phyloP scores from a whole-genome alignment of 768 basidiomycete genomes.

The Tylopilus vinaceipallidus region DNA sequence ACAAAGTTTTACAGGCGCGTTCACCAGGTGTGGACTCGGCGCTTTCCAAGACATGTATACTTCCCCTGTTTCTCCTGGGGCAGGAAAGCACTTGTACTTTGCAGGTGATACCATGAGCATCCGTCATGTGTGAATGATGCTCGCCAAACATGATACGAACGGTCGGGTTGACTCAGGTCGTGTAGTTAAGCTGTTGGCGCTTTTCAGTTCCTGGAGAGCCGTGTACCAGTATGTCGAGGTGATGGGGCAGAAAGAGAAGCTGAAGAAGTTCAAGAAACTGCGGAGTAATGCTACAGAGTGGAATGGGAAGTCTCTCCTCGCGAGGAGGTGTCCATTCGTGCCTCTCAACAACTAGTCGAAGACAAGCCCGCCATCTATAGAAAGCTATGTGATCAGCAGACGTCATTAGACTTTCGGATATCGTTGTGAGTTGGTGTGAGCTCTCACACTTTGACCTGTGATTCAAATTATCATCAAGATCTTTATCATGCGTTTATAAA shows the following conservation, averaged over 20 bases:
- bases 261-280: constrained; percentile 13
- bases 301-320: background rate
- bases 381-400: background rate
- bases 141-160: background rate
- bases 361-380: background rate
- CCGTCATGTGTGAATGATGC: constrained; percentile 34
- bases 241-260: constrained; percentile 8
- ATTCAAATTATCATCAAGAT: background rate
- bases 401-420: background rate
- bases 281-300: constrained; percentile 35
- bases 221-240: constrained; percentile 26
- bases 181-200: constrained; percentile 38
- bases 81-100: constrained; percentile 7
- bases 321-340: too few relatives aligned
- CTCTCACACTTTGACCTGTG: background rate
- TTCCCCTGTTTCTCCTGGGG: constrained; percentile 30
- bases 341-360: background rate
- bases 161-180: background rate
- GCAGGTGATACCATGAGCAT: constrained; percentile 28
- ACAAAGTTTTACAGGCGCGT: constrained; percentile 30
- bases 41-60: constrained; percentile 34
- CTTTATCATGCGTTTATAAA: background rate
- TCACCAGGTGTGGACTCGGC: constrained; percentile 38
- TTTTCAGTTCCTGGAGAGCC: constrained; percentile 35
- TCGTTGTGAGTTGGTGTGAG: background rate